Base-by-base conservation (phyloP, 2,329 filamentous ascomycete species). In the Verticillium dahliae region DNA sequence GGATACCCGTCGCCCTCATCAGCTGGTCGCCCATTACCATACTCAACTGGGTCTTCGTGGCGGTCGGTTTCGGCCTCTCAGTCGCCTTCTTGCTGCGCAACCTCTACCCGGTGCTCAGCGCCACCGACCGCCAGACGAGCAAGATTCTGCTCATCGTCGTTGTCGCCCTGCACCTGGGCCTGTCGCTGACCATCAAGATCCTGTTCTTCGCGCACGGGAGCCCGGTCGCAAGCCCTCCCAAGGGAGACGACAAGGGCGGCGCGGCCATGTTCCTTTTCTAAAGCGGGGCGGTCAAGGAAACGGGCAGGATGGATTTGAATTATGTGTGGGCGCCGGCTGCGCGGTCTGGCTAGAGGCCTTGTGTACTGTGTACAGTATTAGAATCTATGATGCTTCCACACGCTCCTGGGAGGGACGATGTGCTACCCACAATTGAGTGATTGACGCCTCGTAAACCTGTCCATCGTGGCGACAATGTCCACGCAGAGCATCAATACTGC, bases 1-100 rank as follows among this genome's bases (percentile, higher is more conserved):
- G 95, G 95, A 93, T 99, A 69, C 91, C 90, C 2, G 93, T 99
- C 54, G 93, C 95, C 57, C 78, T 96, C 65, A 91, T 97, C 67
- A 92, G 90, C 73, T 97, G 93, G 90, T 94, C 90, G 66, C 90
- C 90, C 60, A 80, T 97, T 68, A 87, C 86, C 60, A 86, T 92
- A 61, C 85, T 99, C 67, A 99, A 99, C 80, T 98, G 91, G 85
- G 85, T 92, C 18, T 96, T 99, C 74, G 93, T 97, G 15, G 92
- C 85, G 35, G 82, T 97, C 65, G 92, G 92, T 38, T 94, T 94
- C 73, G 91, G 84, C 52, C 77, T 93, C 70, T 92, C 89, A n/a
- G 90, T 91, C 14, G 84, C 87, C 62, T 97, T 97, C 78, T 76
- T 97, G 59, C 80, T 96, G 67, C 84, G 92, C 68, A 97, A 97